Evolutionary conservation across 768 basidiomycete species (phyloP).

Genomic region (Podaxis sp.): DNA sequence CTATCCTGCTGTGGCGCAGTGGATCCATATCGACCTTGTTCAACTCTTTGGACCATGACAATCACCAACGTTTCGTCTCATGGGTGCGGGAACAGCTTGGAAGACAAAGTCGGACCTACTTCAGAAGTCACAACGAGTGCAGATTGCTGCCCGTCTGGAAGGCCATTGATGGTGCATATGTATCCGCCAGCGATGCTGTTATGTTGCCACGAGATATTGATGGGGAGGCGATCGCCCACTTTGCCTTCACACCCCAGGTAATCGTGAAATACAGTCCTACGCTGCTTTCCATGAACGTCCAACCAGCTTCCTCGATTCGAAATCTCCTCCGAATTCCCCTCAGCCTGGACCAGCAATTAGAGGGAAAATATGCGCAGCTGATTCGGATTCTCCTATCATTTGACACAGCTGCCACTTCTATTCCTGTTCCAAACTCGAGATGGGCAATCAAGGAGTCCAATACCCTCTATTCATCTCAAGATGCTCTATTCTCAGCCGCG

Average conservation of each 20-base stretch:
- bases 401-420: neutral
- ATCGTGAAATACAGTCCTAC: neutral
- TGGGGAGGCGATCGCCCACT: neutral
- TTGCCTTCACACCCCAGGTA: neutral
- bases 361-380: neutral
- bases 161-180: neutral
- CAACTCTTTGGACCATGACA: neutral
- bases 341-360: constrained; percentile 8
- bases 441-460: constrained; percentile 19
- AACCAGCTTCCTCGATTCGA: neutral
- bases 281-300: neutral
- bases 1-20: neutral
- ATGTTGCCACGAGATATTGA: constrained; percentile 4
- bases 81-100: neutral
- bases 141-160: constrained; percentile 1
- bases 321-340: neutral
- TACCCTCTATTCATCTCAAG: constrained; percentile 28
- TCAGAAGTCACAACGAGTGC: neutral
- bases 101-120: neutral
- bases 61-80: neutral
- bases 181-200: neutral
- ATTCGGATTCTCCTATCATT: neutral
- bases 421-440: constrained; percentile 26
- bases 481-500: constrained; percentile 30
- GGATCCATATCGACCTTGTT: neutral